Conservation (phyloP, 495 filamentous ascomycete species). For the Staphylotrichum longicolle region DNA sequence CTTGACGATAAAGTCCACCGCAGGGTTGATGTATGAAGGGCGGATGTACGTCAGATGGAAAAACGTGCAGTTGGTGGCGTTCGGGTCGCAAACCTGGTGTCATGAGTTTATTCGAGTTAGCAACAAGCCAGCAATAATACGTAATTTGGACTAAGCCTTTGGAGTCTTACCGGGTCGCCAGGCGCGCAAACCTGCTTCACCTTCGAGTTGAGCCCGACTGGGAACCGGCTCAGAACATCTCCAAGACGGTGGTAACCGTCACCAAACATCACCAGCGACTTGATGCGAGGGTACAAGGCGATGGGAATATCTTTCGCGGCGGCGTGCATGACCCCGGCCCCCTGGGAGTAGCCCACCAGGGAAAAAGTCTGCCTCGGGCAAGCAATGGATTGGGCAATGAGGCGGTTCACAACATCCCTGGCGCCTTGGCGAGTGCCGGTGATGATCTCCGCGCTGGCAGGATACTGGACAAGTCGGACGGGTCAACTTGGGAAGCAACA, state of each 20-base stretch:
- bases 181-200: slow-evolving; percentile 10
- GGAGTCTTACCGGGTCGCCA: slow-evolving; percentile 13
- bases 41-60: slow-evolving; percentile 11
- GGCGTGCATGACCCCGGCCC: slow-evolving; percentile 14
- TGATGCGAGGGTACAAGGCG: slow-evolving; percentile 9
- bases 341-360: slow-evolving; percentile 15
- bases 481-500: too few relatives aligned
- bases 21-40: slow-evolving; percentile 4
- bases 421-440: slow-evolving; percentile 2
- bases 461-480: slow-evolving; percentile 1
- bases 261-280: slow-evolving; percentile 13
- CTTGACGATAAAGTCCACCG: slow-evolving; percentile 3
- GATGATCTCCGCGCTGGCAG: slow-evolving; percentile 5
- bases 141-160: neutral
- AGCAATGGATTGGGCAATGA: neutral
- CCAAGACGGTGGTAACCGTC: slow-evolving; percentile 13
- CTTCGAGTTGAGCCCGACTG: slow-evolving; percentile 8
- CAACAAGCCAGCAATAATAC: neutral
- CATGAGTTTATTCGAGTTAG: too few relatives aligned
- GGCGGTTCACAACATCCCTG: slow-evolving; percentile 7
- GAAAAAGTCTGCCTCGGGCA: slow-evolving; percentile 13
- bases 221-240: neutral
- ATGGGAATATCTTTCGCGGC: slow-evolving; percentile 5
- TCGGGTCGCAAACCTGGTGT: slow-evolving; percentile 5
- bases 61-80: slow-evolving; percentile 2